Evolutionary conservation across 805 yeast species (phyloP), one percentile per base, ranked within the genome.

Genomic region (Suhomyces kilbournensis): DNA sequence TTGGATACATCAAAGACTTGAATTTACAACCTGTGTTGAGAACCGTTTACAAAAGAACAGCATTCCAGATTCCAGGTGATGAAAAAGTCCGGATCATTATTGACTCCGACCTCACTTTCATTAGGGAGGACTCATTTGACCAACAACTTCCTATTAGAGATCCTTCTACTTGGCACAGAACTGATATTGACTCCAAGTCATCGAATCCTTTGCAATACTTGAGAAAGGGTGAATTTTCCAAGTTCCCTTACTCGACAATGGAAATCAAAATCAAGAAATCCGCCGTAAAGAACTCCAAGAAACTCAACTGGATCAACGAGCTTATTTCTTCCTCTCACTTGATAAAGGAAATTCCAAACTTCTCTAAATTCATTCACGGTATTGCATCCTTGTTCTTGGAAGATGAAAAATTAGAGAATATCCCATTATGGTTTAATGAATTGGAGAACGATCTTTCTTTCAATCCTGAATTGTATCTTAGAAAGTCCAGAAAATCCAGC

Each of bases 11-110:
- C 56, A 65, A 70, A 40, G 83, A 83, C 49, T 78, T 84, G 60
- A 79, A 83, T 54, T 77, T 93, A 57, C 88, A 90, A 70, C 99
- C 99, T 12, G 82, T 89, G 38, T 72, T 94, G 66, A 84, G 98
- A 73, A 82, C 97, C 9, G 82, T 86, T 35, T 90, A 89, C 73
- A 88, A 90, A 42, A 81, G 98, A 69, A 89, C 97, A 5, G 98
- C 98, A 2, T 93, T 94, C 77, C 97, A 93, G 76, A 93, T 93
- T 61, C 99, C 99, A 2, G 97, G 97, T 53, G 98, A 94, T 67
- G 96, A 92, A 67, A 82, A 93, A 64, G 86, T 92, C 38, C 84
- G 98, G 67, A 85, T 94, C 55, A 85, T 89, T 44, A 89, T 93
- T 57, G 98, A 93, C 71, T 86, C 96, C 14, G 94, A 94, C 67